These are phyloP conservation scores for Colletotrichum endophyticum DNA, from an alignment of 2,329 filamentous ascomycete genomes.

Conservation along the genomic window DNA sequence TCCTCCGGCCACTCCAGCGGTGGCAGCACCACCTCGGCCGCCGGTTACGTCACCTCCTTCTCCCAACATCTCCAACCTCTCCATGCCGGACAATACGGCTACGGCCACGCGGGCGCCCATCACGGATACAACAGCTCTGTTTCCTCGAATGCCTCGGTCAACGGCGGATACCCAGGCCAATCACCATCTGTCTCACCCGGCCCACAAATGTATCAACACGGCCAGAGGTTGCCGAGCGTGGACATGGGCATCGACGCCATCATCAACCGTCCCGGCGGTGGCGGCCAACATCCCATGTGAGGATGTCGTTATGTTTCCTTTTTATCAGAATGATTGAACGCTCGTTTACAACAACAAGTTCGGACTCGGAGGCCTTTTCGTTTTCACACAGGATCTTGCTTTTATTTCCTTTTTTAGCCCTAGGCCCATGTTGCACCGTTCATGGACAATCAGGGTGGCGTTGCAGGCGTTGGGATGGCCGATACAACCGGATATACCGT, in stretches of 20 bases:
- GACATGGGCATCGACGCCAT: conserved; percentile 68
- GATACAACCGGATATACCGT: neutral
- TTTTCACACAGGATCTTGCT: neutral
- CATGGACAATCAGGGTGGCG: neutral
- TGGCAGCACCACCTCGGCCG: conserved; percentile 34
- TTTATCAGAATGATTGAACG: neutral
- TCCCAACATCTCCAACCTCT: conserved; percentile 27
- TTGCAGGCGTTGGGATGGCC: neutral
- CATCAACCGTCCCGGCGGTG: conserved; percentile 54
- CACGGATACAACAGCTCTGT: conserved; percentile 61
- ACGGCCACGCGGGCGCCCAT: conserved; percentile 26
- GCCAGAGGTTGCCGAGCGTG: conserved; percentile 56
- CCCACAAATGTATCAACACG: conserved; percentile 31
- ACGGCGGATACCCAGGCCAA: conserved; percentile 32
- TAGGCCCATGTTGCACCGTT: neutral
- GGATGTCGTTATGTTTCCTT: neutral
- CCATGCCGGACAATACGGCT: conserved; percentile 26
- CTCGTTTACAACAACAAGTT: neutral
- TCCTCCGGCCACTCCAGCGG: conserved; percentile 48
- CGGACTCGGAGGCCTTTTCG: neutral
- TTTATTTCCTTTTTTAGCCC: conserved; percentile 1
- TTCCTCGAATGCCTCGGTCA: conserved; percentile 47
- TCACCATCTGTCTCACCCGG: conserved; percentile 24
- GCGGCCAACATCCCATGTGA: conserved; percentile 22
- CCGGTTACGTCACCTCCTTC: conserved; percentile 30